These are phyloP conservation scores for Aspergillus ochraceus DNA, from an alignment of 2,329 filamentous ascomycete genomes.

Conservation along the genomic window DNA sequence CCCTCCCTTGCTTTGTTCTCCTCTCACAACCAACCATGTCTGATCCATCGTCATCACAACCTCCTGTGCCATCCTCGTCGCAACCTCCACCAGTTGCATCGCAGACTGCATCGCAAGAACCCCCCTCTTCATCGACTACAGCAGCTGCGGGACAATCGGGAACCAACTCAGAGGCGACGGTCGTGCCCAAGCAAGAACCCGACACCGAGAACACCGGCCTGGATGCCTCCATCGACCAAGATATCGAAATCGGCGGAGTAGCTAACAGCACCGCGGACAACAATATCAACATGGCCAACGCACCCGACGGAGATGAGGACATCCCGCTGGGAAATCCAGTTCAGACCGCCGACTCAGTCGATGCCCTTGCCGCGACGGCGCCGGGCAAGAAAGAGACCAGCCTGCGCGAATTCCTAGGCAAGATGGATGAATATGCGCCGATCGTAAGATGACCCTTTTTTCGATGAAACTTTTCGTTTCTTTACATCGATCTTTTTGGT, in stretches of 20 bases:
- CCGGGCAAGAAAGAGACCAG: slow-evolving; percentile 88
- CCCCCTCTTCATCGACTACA: slow-evolving; percentile 18
- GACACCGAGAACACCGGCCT: slow-evolving; percentile 27
- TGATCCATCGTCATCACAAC: slow-evolving; percentile 31
- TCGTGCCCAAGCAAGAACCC: slow-evolving; percentile 25
- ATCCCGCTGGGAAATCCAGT: slow-evolving; percentile 20
- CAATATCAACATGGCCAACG: slow-evolving; percentile 19
- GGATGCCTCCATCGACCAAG: slow-evolving; percentile 38
- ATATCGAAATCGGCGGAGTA: slow-evolving; percentile 36
- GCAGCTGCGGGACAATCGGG: slow-evolving; percentile 6
- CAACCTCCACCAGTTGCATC: slow-evolving; percentile 21
- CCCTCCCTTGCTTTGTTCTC: slow-evolving; percentile 13
- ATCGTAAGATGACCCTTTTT: slow-evolving; percentile 64
- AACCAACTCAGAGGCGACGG: slow-evolving; percentile 17
- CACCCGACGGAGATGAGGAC: slow-evolving; percentile 14
- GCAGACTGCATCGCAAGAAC: slow-evolving; percentile 26
- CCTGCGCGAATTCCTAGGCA: slow-evolving; percentile 85
- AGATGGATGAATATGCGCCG: slow-evolving; percentile 98
- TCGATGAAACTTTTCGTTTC: slow-evolving; percentile 1
- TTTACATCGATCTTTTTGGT: background rate
- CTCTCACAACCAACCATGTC: slow-evolving; percentile 33
- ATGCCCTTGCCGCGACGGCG: slow-evolving; percentile 51
- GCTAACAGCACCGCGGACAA: slow-evolving; percentile 12
- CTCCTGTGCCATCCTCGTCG: slow-evolving; percentile 16
- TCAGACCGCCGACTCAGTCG: slow-evolving; percentile 26